Base-by-base conservation (phyloP, 305 asterid genomes). In the Fraxinus platypoda region DNA sequence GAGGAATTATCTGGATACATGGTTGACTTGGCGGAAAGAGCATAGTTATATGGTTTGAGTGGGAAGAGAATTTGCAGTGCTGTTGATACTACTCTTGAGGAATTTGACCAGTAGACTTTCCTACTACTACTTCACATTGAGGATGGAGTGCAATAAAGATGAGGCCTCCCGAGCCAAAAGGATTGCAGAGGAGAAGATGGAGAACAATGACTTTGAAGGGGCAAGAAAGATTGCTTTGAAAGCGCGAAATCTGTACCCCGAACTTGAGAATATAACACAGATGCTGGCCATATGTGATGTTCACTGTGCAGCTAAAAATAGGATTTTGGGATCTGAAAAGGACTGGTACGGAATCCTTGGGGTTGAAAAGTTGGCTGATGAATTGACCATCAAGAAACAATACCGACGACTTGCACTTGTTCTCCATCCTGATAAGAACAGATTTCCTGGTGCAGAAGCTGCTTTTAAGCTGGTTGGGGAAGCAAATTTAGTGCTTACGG, bases 271-370 rank as follows among this genome's bases (percentile, higher is more conserved):
- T 80, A 86, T 88, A 54, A 66, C 84, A 34, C 94, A 90, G 87
- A 79, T 91, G 41, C 75, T 89, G 21, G 84, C 89, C 80, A 83
- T 90, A 38, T 90, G 95, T 59, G 88, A 92, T 77, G 95, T 88
- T 74, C 91, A 90, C 62, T 85, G 91, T 85, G 84, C 91, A 11
- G 89, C 90, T 43, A 82, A 81, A 46, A 90, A 79, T 49, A 80
- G 30, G 38, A 13, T 86, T n/a, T 4, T 43, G 28, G 95, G 92
- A 77, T 81, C 86, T 12, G 94, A 89, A 12, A 89, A 82, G 83
- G 95, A 90, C 84, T 90, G 93, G 94, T 91, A 91, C 74, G 90
- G 87, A n/a, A 87, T 92, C 38, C 93, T 92, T 79, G 90, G 86
- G 78, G 88, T 88, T 66, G 88, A 83, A 57, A 84, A 37, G 79